Conservation (phyloP, 2,329 filamentous ascomycete genomes). For the Fusarium sp. region DNA sequence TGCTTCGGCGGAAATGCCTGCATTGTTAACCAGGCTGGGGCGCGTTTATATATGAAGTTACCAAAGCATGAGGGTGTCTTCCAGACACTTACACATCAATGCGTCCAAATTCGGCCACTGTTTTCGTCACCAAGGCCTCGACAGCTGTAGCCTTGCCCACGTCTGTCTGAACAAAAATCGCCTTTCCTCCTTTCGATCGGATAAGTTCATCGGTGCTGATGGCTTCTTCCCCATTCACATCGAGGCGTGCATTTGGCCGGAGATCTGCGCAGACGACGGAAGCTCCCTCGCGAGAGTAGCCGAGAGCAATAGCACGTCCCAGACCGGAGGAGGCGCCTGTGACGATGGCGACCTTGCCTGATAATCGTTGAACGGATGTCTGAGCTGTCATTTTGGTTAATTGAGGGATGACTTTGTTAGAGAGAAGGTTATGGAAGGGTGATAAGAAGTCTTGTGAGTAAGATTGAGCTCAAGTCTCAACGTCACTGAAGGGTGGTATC, state of each 20-base stretch:
- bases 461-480: neutral
- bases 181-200: conserved; percentile 45
- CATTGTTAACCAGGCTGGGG: conserved; percentile 52
- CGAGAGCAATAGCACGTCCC: conserved; percentile 59
- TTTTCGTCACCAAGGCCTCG: conserved; percentile 49
- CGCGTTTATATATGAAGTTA: neutral
- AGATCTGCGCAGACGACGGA: conserved; percentile 58
- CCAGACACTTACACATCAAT: conserved; percentile 44
- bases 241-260: conserved; percentile 39
- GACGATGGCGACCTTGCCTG: conserved; percentile 53
- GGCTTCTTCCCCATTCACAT: conserved; percentile 45
- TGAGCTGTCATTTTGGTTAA: neutral
- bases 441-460: neutral
- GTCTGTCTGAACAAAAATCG: conserved; percentile 58
- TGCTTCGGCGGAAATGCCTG: conserved; percentile 56
- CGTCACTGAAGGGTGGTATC: neutral
- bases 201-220: conserved; percentile 51
- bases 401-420: fast-evolving
- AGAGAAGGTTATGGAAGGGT: fast-evolving
- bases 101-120: conserved; percentile 34
- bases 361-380: conserved; percentile 10
- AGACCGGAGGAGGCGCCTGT: conserved; percentile 61
- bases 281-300: conserved; percentile 56
- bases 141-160: conserved; percentile 54
- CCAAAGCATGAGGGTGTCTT: conserved; percentile 49